Conservation (phyloP, 192 early-diverging fungal species). For the Coemansia sp. region DNA sequence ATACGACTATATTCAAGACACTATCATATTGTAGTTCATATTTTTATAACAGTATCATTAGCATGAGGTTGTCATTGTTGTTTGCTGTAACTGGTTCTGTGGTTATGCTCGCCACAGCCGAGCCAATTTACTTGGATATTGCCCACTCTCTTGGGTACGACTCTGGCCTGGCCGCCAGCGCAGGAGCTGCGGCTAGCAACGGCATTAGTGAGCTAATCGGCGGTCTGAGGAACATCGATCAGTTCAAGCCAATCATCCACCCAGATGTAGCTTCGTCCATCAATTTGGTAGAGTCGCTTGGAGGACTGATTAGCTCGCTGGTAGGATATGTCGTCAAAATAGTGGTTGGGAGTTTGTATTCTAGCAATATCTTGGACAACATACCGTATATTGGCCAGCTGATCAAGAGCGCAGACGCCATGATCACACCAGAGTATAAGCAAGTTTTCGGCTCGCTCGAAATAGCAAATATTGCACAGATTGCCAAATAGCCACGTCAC, state of each 20-base stretch:
- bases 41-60: not conserved
- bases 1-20: not conserved
- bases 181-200: slow-evolving; percentile 23
- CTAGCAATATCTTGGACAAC: slow-evolving; percentile 35
- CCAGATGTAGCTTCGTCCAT: slow-evolving; percentile 27
- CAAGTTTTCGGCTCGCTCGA: slow-evolving; percentile 8
- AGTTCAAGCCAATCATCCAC: slow-evolving; percentile 44
- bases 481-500: not conserved
- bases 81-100: not conserved
- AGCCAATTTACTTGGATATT: slow-evolving; percentile 41
- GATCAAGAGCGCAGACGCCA: slow-evolving; percentile 28
- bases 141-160: slow-evolving; percentile 44
- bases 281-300: slow-evolving; percentile 20
- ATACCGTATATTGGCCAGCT: slow-evolving; percentile 53
- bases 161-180: slow-evolving; percentile 15
- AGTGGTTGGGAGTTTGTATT: slow-evolving; percentile 25
- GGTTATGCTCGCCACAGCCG: not conserved
- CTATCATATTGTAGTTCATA: not conserved
- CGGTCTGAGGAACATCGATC: slow-evolving; percentile 15
- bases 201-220: slow-evolving; percentile 18
- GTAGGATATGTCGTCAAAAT: slow-evolving; percentile 25
- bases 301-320: slow-evolving; percentile 31
- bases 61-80: not conserved
- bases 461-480: not conserved
- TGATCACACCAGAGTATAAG: slow-evolving; percentile 26